Conservation (phyloP, 148 eudicot species). For the Chenopodium formosanum region DNA sequence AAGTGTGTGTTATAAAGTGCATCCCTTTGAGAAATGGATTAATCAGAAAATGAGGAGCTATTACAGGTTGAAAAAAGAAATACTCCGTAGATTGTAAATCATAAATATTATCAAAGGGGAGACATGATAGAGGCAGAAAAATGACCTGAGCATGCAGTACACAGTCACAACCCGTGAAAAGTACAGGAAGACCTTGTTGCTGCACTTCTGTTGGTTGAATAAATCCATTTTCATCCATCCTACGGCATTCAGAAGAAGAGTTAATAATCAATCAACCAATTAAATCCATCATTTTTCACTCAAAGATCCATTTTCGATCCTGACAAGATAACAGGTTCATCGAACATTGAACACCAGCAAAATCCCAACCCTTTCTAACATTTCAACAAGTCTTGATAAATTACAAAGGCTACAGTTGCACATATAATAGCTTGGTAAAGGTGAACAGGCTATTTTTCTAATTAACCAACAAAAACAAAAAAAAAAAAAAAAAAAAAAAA, state of each 20-base stretch:
- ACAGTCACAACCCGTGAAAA: slow-evolving; percentile 81
- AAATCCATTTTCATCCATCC: slow-evolving; percentile 88
- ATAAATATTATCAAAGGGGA: too few relatives aligned
- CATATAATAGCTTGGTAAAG: neutral
- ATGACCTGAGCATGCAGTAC: slow-evolving; percentile 92
- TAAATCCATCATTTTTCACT: neutral
- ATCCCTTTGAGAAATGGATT: neutral
- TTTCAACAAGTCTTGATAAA: neutral
- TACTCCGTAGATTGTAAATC: too few relatives aligned
- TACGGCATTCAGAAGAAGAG: slow-evolving; percentile 29
- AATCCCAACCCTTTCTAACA: neutral
- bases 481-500: too few relatives aligned
- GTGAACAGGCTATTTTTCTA: neutral
- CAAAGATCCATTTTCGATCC: neutral
- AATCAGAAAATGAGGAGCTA: neutral
- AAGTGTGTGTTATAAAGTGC: neutral
- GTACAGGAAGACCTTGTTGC: slow-evolving; percentile 71
- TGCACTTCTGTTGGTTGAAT: slow-evolving; percentile 77
- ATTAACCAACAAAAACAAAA: too few relatives aligned
- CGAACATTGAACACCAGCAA: neutral
- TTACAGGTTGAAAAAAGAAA: neutral
- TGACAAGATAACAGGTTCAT: neutral
- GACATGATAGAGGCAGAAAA: slow-evolving; percentile 9
- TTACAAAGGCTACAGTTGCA: neutral
- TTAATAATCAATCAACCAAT: neutral